Conservation (phyloP, 306 rosid species). For the Ziziphus jujuba region DNA sequence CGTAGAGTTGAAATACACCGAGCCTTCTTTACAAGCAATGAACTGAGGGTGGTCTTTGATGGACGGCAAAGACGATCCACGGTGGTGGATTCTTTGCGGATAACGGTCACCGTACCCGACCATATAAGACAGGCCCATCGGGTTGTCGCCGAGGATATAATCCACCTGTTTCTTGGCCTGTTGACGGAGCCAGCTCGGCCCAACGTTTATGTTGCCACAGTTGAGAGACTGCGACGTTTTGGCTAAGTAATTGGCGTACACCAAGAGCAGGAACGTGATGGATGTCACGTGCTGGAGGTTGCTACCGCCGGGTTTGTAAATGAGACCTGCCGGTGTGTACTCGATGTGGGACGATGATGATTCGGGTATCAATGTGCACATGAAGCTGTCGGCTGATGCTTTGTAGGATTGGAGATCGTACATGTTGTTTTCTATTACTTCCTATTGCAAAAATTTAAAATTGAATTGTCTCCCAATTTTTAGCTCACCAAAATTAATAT, state of each 20-base stretch:
- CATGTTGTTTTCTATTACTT: slow-evolving; percentile 70
- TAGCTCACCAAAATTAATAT: background rate
- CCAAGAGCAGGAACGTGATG: slow-evolving; percentile 71
- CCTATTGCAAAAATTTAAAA: slow-evolving; percentile 54
- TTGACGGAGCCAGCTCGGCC: slow-evolving; percentile 58
- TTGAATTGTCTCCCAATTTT: background rate
- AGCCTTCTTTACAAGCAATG: slow-evolving; percentile 79
- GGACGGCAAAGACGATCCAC: slow-evolving; percentile 82
- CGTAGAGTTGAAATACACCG: slow-evolving; percentile 66
- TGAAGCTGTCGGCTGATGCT: slow-evolving; percentile 80
- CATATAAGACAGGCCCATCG: slow-evolving; percentile 81
- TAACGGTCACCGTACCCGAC: slow-evolving; percentile 70
- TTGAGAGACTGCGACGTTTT: slow-evolving; percentile 57
- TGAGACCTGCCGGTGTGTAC: slow-evolving; percentile 84
- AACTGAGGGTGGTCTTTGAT: slow-evolving; percentile 70
- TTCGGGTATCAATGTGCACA: slow-evolving; percentile 78
- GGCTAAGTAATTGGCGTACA: slow-evolving; percentile 68
- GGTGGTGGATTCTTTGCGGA: slow-evolving; percentile 81
- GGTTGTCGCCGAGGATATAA: slow-evolving; percentile 80
- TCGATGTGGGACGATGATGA: slow-evolving; percentile 71
- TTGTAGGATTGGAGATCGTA: slow-evolving; percentile 65
- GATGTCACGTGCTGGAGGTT: slow-evolving; percentile 83
- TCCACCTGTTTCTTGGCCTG: slow-evolving; percentile 81
- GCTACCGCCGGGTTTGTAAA: slow-evolving; percentile 93
- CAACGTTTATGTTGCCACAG: slow-evolving; percentile 65